A percentile compares a stretch with the other conserved stretches of the same genome.
These are phyloP conservation scores for Gnomoniopsis smithogilvyi DNA, from an alignment of 2,329 filamentous ascomycete genomes.

Conservation along the genomic window DNA sequence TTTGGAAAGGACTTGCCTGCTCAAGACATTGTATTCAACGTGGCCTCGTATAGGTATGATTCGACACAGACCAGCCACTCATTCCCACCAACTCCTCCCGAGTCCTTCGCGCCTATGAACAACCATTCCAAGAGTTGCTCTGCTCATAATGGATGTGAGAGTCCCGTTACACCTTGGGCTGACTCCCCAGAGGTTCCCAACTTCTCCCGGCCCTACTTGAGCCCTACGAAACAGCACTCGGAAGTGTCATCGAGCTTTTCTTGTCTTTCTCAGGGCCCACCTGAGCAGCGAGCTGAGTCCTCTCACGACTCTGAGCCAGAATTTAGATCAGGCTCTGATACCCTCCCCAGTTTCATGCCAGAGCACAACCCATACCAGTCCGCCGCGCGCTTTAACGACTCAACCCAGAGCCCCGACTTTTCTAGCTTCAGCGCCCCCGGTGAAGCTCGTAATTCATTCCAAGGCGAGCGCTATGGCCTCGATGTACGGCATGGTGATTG, in stretches of 20 bases:
- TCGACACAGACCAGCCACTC: background rate
- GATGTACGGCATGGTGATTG: background rate
- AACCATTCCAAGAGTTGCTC: background rate
- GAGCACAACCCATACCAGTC: background rate
- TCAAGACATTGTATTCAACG: background rate
- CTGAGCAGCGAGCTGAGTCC: background rate
- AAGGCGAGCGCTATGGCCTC: background rate
- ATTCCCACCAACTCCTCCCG: slow-evolving; percentile 4
- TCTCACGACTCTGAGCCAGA: background rate
- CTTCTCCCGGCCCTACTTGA: background rate
- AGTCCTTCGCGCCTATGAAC: background rate
- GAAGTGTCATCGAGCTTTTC: background rate
- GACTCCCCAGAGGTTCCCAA: background rate
- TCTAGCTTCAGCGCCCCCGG: background rate
- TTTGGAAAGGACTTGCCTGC: background rate
- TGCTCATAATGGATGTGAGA: background rate
- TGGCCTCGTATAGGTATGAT: background rate
- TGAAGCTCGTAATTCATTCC: background rate
- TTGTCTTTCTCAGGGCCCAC: too few species aligned
- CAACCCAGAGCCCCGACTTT: slow-evolving; percentile 5
- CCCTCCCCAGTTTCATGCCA: background rate
- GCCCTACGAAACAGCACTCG: background rate
- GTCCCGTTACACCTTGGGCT: background rate
- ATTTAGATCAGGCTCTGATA: background rate
- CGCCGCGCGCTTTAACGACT: slow-evolving; percentile 12